Base-by-base conservation (phyloP, 2,329 filamentous ascomycete genomes). In the Xylaria arbuscula region DNA sequence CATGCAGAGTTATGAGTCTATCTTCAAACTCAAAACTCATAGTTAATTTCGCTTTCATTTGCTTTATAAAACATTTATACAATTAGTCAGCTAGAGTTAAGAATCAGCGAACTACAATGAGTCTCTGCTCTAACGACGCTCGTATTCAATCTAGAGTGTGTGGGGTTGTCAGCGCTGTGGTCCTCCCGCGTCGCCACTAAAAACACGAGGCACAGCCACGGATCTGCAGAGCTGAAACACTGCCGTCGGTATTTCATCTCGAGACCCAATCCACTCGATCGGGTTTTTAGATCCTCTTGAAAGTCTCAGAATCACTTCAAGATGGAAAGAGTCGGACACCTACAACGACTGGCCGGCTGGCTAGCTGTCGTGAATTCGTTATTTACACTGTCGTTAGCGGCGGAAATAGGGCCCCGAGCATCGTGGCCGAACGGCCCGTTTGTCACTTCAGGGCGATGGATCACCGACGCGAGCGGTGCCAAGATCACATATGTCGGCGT, bases 401-500 rank as follows among this genome's bases (percentile, higher is more conserved):
- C 55, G 22, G 61, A 60, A 40, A 54, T 66, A 63, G 48, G 28
- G 19, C 28, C 28, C 48, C 56, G 60, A 24, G 67, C 70, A 13
- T 50, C 64, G 19, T 84, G 81, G 81, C 82, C 82, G 24, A 80
- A 83, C 40, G 81, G 79, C 0, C 84, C 84, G 3, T 79, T 86
- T 38, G 76, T 76, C 65, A 77, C 81, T 17, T 77, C 79, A 0
- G 84, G 80, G 2, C 79, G 82, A 11, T 82, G 80, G 75, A 83
- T 86, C 56, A 76, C 79, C 34, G 80, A 85, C 70, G 79, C 80
- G 2, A 75, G 78, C 3, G 83, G 83, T 50, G 74, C 80, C 2
- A 81, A 80, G 28, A 76, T 88, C 32, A 84, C 80, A 0, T 84
- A 86, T 64, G 86, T 85, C 4, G 88, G 88, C 1, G 85, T 83